phyloP scores from a whole-genome alignment of 352 stramenopile genomes.

The Phytopythium ostracodes region DNA sequence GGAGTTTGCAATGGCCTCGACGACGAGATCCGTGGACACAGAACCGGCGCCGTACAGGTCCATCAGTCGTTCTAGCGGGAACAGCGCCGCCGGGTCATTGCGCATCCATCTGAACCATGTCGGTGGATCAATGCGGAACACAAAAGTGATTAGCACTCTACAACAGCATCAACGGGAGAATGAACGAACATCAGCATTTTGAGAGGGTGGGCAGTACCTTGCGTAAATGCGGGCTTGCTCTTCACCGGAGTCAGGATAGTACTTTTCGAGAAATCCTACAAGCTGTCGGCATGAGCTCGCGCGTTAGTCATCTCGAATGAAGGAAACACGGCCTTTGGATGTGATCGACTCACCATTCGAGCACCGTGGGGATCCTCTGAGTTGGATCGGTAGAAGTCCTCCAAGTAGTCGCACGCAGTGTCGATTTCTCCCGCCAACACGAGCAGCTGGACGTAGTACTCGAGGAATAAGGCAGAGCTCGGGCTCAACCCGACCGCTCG shows the following conservation, averaged over 20 bases:
- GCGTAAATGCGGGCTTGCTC: constrained; percentile 31
- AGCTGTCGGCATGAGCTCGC: constrained; percentile 17
- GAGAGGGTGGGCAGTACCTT: constrained; percentile 11
- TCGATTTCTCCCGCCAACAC: constrained; percentile 54
- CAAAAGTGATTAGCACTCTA: constrained; percentile 9
- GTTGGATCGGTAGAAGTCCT: constrained; percentile 64
- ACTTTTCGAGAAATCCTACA: constrained; percentile 32
- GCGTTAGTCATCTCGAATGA: constrained; percentile 8
- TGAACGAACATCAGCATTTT: not conserved
- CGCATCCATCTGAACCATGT: constrained; percentile 61
- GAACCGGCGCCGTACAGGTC: constrained; percentile 33
- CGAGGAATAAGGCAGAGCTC: constrained; percentile 54
- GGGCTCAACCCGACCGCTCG: constrained; percentile 56
- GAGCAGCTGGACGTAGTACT: constrained; percentile 73
- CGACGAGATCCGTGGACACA: constrained; percentile 31
- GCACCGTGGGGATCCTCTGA: constrained; percentile 50
- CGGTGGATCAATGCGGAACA: not conserved
- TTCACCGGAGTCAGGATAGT: constrained; percentile 45
- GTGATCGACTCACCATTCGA: constrained; percentile 48
- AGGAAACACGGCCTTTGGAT: not conserved
- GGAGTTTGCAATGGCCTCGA: constrained; percentile 33
- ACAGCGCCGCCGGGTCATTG: constrained; percentile 40
- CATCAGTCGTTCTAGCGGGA: constrained; percentile 49
- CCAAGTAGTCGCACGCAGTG: constrained; percentile 63
- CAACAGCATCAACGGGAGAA: not conserved